Percentiles rank a stretch among this genome's conserved stretches.
Evolutionary conservation across 306 rosid genomes (phyloP).

Genomic region (Quercus cerris): DNA sequence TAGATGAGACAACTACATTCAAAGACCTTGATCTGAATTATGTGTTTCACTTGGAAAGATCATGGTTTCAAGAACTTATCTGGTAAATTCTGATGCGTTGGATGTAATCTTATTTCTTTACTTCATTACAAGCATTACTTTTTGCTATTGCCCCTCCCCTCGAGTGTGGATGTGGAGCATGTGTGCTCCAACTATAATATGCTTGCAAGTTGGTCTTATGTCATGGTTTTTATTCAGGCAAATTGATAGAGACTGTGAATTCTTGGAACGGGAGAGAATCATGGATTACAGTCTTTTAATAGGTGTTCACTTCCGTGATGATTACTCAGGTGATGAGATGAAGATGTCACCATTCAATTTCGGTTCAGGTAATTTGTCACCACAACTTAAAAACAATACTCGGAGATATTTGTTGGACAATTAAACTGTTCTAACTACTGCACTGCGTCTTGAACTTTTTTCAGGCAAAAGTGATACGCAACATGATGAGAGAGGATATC

Average conservation of each 20-base stretch:
- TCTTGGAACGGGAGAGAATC: slow-evolving; percentile 53
- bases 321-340: slow-evolving; percentile 26
- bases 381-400: not conserved
- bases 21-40: slow-evolving; percentile 56
- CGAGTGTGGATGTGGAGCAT: not conserved
- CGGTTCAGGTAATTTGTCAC: slow-evolving; percentile 25
- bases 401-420: slow-evolving; percentile 11
- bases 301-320: slow-evolving; percentile 52
- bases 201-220: slow-evolving; percentile 14
- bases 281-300: slow-evolving; percentile 59
- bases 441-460: slow-evolving; percentile 14
- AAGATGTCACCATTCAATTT: slow-evolving; percentile 20
- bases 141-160: not conserved
- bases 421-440: not conserved
- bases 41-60: slow-evolving; percentile 43
- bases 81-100: slow-evolving; percentile 28
- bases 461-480: slow-evolving; percentile 36
- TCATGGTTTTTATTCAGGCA: slow-evolving; percentile 39
- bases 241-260: slow-evolving; percentile 52
- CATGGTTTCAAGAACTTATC: slow-evolving; percentile 54
- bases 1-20: slow-evolving; percentile 54
- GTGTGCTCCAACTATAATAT: not conserved
- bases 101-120: not conserved
- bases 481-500: slow-evolving; percentile 21
- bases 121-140: not conserved